These are phyloP conservation scores for Pythium utonaiense DNA, from an alignment of 352 stramenopile species.

Conservation along the genomic window DNA sequence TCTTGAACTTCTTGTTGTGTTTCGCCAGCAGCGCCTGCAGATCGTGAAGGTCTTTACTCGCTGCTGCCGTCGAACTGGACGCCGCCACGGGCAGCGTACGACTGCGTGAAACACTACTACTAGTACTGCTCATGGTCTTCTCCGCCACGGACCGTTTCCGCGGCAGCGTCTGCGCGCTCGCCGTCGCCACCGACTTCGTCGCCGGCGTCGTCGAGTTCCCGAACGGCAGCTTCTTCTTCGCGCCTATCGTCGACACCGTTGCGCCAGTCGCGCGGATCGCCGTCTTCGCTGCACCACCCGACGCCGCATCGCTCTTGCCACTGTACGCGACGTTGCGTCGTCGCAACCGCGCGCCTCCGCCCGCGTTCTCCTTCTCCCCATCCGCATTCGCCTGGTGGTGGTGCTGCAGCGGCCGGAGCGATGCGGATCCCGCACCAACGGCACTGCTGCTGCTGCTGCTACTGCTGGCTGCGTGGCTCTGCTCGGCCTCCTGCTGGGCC, in stretches of 20 bases:
- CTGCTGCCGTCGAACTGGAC: background rate
- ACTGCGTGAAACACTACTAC: background rate
- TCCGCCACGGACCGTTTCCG: conserved; percentile 4
- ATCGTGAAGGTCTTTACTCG: conserved; percentile 28
- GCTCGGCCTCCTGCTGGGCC: conserved; percentile 16
- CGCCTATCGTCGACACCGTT: background rate
- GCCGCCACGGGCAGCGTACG: background rate
- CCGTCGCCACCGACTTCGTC: background rate
- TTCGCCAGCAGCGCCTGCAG: conserved; percentile 53
- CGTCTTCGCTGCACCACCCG: conserved; percentile 8
- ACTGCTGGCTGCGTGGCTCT: background rate
- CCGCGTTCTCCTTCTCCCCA: conserved; percentile 24
- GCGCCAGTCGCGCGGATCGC: conserved; percentile 14
- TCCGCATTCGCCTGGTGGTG: conserved; percentile 3
- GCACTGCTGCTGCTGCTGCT: background rate
- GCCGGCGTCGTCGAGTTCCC: conserved; percentile 13
- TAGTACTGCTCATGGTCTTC: background rate
- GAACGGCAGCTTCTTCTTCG: conserved; percentile 22
- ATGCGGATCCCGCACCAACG: background rate
- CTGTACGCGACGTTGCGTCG: conserved; percentile 18
- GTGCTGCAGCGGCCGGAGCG: too few relatives aligned
- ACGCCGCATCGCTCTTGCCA: background rate
- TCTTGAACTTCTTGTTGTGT: conserved; percentile 83
- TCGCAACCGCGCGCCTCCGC: conserved; percentile 2
- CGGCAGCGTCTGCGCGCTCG: background rate